Evolutionary conservation across 257 asterid species (phyloP), one percentile per base, ranked within the genome.

Genomic region (Salvia hispanica): DNA sequence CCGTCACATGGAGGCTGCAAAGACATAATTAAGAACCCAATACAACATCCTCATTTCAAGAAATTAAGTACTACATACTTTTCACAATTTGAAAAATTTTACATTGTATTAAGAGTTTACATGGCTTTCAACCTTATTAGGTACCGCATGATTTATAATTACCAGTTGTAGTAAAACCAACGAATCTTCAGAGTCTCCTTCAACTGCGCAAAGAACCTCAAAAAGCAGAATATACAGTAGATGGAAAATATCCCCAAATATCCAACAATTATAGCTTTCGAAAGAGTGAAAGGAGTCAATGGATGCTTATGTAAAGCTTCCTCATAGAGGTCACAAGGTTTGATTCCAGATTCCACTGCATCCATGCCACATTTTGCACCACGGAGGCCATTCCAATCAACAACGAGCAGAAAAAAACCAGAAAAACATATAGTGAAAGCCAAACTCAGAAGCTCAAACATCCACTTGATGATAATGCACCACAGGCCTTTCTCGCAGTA

Each of bases 331-430:
- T 94, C 97, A 40, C 99, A 94, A 5, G 91, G 99, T 72, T 83
- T 94, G 36, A 83, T 89, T 70, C 99, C 99, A 76, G 97, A 93
- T 79, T 90, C 99, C 66, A 93, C 95, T 0, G 99, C 99, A 85
- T 84, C 91, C 96, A 93, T 93, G 69, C 99, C 99, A 87, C 99
- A 94, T 73, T 94, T 88, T 25, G 99, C 97, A 76, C 74, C 85
- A 65, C 95, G 88, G 43, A 94, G 95, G 66, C 99, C 99, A 80
- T 83, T 84, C 99, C 99, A 94, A 70, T 94, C 96, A 66, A 94
- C 96, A 74, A 67, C 84, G 58, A 94, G 85, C 71, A 91, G 70
- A 67, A 94, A 80, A 74, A 94, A 94, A 28, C 88, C 97, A 66
- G 99, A 94, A 67, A 94, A 91, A 74, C 92, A 88, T 68, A 88